Conservation (phyloP, 352 stramenopile species). For the Pythium vanterpoolii region DNA sequence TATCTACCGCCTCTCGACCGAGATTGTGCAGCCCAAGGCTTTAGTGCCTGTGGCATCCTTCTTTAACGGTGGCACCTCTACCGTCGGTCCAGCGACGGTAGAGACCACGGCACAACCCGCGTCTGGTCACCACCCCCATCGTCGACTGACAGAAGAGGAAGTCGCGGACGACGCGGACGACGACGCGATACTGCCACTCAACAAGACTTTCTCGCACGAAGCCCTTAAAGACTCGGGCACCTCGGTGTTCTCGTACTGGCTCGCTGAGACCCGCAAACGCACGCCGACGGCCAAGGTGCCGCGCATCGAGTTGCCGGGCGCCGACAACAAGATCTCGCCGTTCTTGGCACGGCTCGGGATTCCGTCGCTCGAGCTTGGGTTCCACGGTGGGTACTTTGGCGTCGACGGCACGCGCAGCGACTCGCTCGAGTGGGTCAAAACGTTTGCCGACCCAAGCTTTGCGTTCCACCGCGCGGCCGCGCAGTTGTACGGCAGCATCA, state of each 20-base stretch:
- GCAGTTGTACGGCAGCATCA: slow-evolving; percentile 75
- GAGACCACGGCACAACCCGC: not conserved
- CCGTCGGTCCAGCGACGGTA: no score
- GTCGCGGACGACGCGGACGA: not conserved
- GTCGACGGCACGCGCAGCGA: slow-evolving; percentile 57
- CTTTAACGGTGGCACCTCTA: slow-evolving; percentile 25
- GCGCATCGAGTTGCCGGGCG: slow-evolving; percentile 43
- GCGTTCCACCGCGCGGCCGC: slow-evolving; percentile 69
- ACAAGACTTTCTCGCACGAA: slow-evolving; percentile 61
- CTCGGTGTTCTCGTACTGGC: slow-evolving; percentile 75
- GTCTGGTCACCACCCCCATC: not conserved
- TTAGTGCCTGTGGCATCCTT: slow-evolving; percentile 45
- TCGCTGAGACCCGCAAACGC: slow-evolving; percentile 42
- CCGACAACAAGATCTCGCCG: slow-evolving; percentile 56
- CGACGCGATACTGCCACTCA: slow-evolving; percentile 53
- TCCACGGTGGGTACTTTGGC: slow-evolving; percentile 64
- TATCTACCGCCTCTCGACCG: slow-evolving; percentile 67
- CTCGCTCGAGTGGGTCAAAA: slow-evolving; percentile 73
- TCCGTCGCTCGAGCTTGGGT: slow-evolving; percentile 69
- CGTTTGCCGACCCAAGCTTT: slow-evolving; percentile 69
- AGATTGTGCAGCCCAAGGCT: slow-evolving; percentile 63
- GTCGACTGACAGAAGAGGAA: not conserved
- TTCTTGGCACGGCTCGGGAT: slow-evolving; percentile 72
- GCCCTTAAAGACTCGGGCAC: slow-evolving; percentile 54
- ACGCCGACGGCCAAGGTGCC: slow-evolving; percentile 43